Evolutionary conservation across 768 basidiomycete genomes (phyloP), one percentile per base, ranked within the genome.

Genomic region (Dendrothele bispora): DNA sequence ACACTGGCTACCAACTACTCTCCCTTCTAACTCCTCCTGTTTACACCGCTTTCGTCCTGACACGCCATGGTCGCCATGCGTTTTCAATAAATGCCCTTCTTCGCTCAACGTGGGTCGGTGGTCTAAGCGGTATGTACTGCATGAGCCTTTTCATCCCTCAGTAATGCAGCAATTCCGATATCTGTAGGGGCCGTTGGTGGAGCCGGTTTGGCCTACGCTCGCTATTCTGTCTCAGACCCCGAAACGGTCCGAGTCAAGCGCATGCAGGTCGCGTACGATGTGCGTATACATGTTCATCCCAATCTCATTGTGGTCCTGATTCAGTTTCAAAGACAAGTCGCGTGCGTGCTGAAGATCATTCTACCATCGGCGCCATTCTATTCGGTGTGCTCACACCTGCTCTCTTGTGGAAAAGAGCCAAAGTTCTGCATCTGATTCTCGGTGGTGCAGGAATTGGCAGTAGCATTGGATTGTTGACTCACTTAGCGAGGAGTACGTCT

Each of bases 81-180:
- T 66, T 89, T 46, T 77, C 75, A 6, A 55, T 83, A 32, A 90
- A 87, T 56, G 77, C 77, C 22, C 56, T 83, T 14, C 71, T 91
- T 28, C 80, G 86, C 11, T 82, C 86, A 26, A 86, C 86, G 14
- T 90, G 87, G 88, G 57, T 83, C 4, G 83, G 84, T 15, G 85
- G 88, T 25, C 61, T 76, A 15, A 67, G 66, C 41, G 88, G 88
- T 82, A 58, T 30, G 69, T 59, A 24, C 7, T 28, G 14, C 5
- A 42, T 25, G 21, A 39, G 24, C 15, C 5, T 25, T 10, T 20
- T 12, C 7, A 22, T 39, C n/a, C 46, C 12, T 41, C 30, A 27
- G 34, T 54, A 11, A 54, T 39, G 22, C 29, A 17, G 21, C 12
- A 27, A 50, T 22, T 27, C 18, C 22, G 5, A 12, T n/a, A n/a